Percentiles rank a stretch among this genome's conserved stretches.
These are phyloP conservation scores for Acanthamoeba triangularis DNA, from an alignment of 208 protist species.

Conservation along the genomic window DNA sequence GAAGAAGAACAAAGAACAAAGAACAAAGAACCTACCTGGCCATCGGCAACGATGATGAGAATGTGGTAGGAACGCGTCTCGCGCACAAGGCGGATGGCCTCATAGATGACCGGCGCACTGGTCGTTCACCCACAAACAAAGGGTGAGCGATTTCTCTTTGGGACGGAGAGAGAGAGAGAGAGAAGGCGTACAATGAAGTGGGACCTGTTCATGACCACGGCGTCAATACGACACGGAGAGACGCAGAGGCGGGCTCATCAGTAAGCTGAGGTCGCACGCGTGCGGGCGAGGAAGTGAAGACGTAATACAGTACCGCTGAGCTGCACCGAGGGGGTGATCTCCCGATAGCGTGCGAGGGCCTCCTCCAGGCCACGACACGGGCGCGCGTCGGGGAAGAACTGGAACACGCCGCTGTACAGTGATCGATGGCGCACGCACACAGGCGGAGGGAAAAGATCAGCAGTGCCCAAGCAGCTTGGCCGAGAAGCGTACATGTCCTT, in stretches of 20 bases:
- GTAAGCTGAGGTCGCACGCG: not conserved
- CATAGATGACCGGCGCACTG: constrained; percentile 13
- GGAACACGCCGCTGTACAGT: constrained; percentile 1
- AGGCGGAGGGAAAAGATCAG: too few species aligned
- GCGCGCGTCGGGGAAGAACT: constrained; percentile 34
- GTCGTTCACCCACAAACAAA: not conserved
- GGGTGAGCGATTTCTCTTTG: too few species aligned
- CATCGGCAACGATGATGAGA: constrained; percentile 82
- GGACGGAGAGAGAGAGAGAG: not conserved
- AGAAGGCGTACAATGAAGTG: not conserved
- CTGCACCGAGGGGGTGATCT: constrained; percentile 61
- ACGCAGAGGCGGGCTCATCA: not conserved
- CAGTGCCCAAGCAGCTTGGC: too few species aligned
- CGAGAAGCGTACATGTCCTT: not conserved
- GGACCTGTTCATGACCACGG: not conserved
- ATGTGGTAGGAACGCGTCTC: constrained; percentile 75
- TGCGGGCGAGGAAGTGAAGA: not conserved
- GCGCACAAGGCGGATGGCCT: constrained; percentile 33
- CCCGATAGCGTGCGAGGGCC: constrained; percentile 68
- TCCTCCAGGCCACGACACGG: constrained; percentile 47
- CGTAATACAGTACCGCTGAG: not conserved
- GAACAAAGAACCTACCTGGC: constrained; percentile 39
- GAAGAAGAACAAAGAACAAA: not conserved
- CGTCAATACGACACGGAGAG: not conserved
- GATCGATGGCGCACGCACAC: too few species aligned